These are phyloP conservation scores for Kurtzmaniella quercitrusa DNA, from an alignment of 1,139 yeast species.

Conservation along the genomic window DNA sequence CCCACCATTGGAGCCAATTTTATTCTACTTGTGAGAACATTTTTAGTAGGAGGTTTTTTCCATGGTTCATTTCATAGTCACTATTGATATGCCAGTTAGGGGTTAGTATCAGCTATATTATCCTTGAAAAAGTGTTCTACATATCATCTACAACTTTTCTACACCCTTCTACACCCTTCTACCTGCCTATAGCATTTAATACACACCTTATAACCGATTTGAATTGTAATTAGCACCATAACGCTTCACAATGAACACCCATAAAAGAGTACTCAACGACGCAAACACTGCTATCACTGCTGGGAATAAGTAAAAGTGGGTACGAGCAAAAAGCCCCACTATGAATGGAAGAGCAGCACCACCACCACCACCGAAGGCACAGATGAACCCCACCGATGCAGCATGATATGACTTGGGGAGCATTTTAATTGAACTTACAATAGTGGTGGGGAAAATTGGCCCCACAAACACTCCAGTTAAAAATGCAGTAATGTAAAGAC, in stretches of 20 bases:
- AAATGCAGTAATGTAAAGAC: conserved; percentile 32
- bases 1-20: too few relatives aligned
- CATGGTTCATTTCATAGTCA: too few relatives aligned
- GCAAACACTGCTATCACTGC: conserved; percentile 26
- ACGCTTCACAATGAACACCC: conserved; percentile 23
- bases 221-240: conserved; percentile 16
- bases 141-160: too few relatives aligned
- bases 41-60: too few relatives aligned
- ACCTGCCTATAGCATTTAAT: not conserved
- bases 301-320: conserved; percentile 35
- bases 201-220: conserved; percentile 11
- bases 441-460: conserved; percentile 76
- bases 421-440: conserved; percentile 58
- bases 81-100: too few relatives aligned
- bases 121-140: too few relatives aligned
- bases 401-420: conserved; percentile 62
- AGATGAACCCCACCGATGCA: conserved; percentile 68
- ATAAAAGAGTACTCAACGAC: conserved; percentile 18
- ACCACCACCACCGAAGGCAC: conserved; percentile 73
- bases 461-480: conserved; percentile 68
- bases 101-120: too few relatives aligned
- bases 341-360: conserved; percentile 68
- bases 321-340: conserved; percentile 48
- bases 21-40: too few relatives aligned
- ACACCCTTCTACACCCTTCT: not conserved